phyloP scores from a whole-genome alignment of 2,329 filamentous ascomycete genomes.

The Ilyonectria destructans region DNA sequence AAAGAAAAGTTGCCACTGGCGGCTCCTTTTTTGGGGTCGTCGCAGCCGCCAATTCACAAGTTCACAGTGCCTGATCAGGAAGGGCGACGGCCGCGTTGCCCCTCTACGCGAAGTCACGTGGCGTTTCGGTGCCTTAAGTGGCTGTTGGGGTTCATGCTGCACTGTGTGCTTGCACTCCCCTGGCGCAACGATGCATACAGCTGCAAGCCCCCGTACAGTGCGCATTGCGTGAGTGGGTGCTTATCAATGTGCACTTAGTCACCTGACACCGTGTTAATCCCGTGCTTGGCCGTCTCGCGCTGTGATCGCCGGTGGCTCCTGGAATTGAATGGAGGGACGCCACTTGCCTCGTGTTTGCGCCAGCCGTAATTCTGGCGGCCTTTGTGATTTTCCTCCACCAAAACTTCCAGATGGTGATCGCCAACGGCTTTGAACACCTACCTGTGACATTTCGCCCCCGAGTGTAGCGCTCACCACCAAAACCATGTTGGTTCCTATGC shows the following conservation, averaged over 20 bases:
- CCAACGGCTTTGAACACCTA: background rate
- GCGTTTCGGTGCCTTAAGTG: constrained; percentile 29
- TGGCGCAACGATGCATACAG: background rate
- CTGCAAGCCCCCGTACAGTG: constrained; percentile 27
- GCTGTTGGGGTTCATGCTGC: constrained; percentile 21
- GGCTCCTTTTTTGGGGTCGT: constrained; percentile 45
- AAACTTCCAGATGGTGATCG: constrained; percentile 6
- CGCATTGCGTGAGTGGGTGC: background rate
- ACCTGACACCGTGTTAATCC: constrained; percentile 57
- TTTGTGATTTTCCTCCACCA: constrained; percentile 22
- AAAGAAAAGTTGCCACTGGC: constrained; percentile 49
- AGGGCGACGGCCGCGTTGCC: constrained; percentile 42
- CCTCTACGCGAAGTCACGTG: constrained; percentile 56
- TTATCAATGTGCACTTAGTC: constrained; percentile 32
- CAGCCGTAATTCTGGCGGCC: constrained; percentile 32
- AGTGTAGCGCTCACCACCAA: background rate
- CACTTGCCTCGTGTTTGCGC: constrained; percentile 44
- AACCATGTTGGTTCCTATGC: constrained; percentile 35
- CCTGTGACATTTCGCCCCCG: background rate
- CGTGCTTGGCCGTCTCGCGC: constrained; percentile 37
- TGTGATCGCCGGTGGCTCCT: constrained; percentile 41
- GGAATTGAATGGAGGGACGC: constrained; percentile 37
- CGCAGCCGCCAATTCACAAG: constrained; percentile 51
- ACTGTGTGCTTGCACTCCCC: constrained; percentile 28
- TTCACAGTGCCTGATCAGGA: constrained; percentile 42